phyloP scores from a whole-genome alignment of 495 filamentous ascomycete species.

The Cryomyces minteri region DNA sequence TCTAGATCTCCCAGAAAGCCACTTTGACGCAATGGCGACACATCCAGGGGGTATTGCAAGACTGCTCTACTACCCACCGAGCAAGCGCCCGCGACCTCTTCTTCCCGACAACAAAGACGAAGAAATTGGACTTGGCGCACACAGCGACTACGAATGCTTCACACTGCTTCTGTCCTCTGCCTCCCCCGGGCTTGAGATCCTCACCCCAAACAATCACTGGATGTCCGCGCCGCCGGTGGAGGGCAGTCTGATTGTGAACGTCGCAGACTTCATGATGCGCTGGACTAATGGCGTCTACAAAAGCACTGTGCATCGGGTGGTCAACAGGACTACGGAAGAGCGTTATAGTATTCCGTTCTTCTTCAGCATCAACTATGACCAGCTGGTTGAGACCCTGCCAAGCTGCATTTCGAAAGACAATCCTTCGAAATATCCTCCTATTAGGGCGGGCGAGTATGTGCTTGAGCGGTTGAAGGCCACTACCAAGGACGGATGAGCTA shows the following conservation, averaged over 20 bases:
- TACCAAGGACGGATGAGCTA: no score
- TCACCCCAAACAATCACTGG: conserved; percentile 28
- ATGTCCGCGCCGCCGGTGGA: conserved; percentile 25
- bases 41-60: no score
- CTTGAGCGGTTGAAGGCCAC: no score
- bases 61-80: conserved; percentile 2
- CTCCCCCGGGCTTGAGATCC: conserved; percentile 35
- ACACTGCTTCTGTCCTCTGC: conserved; percentile 33
- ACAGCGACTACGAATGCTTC: conserved; percentile 30
- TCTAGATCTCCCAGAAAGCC: conserved; percentile 6
- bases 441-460: conserved; percentile 16
- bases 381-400: conserved; percentile 36
- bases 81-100: conserved; percentile 34
- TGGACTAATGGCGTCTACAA: conserved; percentile 36
- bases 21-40: conserved; percentile 13
- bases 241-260: conserved; percentile 36
- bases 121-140: conserved; percentile 10
- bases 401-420: conserved; percentile 22
- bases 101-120: conserved; percentile 40
- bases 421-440: conserved; percentile 18
- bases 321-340: conserved; percentile 24
- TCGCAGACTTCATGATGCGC: conserved; percentile 39
- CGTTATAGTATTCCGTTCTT: conserved; percentile 49
- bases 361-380: conserved; percentile 31
- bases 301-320: background rate